Base-by-base conservation (phyloP, 805 yeast genomes). In the Ogataea glucozyma region DNA sequence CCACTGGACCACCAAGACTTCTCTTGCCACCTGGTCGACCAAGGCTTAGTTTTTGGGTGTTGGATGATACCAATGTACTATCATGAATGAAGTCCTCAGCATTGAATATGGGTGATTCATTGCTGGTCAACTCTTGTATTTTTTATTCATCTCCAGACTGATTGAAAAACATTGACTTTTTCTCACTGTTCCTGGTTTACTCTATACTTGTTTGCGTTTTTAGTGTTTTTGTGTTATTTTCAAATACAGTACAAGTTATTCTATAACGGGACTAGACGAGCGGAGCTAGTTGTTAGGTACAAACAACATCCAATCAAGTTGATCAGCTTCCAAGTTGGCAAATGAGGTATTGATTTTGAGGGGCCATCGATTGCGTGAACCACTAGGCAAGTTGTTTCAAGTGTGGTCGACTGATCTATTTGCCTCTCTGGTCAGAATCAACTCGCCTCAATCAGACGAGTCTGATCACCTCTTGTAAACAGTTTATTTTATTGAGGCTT, bases 11-110 rank as follows among this genome's bases (percentile, higher is more conserved):
- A 70, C 71, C 4, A 70, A 71, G 40, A 60, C 72, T 16, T 58
- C 68, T 22, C 61, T 74, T 49, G 57, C 58, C 35, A 68, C 75
- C 38, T 78, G 75, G 67, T 68, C 80, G 31, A 73, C 81, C 35
- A 76, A 71, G 62, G 73, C 71, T 44, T 75, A 60, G 47, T 24
- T 22, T 31, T 21, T 27, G 46, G 38, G 41, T 35, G 44, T 42
- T 34, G 38, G 16, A 34, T 34, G 21, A 14, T 24, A 20, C 30
- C 38, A 34, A 16, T 34, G 38, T 34, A 34, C 38, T 34, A 34
- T 34, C 38, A 34, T 34, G 38, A 34, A 27, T 27, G n/a, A 21
- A 30, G 21, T 34, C 12, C 24, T 22, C 12, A 17, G 26, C 21
- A 27, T 11, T 34, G 38, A 17, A 22, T 32, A 14, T 32, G 36